Evolutionary conservation across 2,329 filamentous ascomycete genomes (phyloP), one percentile per base, ranked within the genome.

Genomic region (Fusarium luffae): DNA sequence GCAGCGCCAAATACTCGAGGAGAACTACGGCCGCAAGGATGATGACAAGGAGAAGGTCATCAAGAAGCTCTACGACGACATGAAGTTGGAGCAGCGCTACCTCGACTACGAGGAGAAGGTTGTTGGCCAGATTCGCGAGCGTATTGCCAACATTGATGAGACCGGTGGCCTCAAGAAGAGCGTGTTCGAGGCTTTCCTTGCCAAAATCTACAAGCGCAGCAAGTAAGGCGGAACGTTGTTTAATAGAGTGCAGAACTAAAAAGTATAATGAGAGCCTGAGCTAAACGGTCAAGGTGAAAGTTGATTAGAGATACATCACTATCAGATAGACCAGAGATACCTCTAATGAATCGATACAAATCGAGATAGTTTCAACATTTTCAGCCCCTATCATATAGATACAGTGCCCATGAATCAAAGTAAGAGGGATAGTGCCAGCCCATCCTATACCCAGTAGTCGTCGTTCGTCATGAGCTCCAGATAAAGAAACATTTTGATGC

Each of bases 141-240:
- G 91, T 85, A 98, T 99, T 76, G 86, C 85, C 23, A 83, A 89
- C 65, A 85, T 98, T 54, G 94, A 99, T 77, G 94, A 98, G 86
- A 90, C 86, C 67, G 88, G 92, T 70, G 96, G 96, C 18, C 83
- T 99, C 77, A 98, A 97, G 88, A 96, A 93, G 87, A 88, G 86
- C 63, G 88, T 98, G 42, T 97, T 98, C 74, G 92, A 97, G 75
- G 87, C 88, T 46, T 99, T 98, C 86, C 85, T 99, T 71, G 85
- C 86, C 81, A 99, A 99, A 88, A 98, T 99, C 79, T 98, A 98
- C 88, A 97, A 97, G 90, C 88, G 96, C 78, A 96, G 89, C 88
- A 98, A 97, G 84, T 98, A 92, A 81, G 70, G 13, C 18, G 37
- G 41, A 30, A 16, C 18, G 19, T 48, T 18, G 12, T 48, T 34